Conservation (phyloP, 805 yeast species). For the Kodamaea jinghongensis region DNA sequence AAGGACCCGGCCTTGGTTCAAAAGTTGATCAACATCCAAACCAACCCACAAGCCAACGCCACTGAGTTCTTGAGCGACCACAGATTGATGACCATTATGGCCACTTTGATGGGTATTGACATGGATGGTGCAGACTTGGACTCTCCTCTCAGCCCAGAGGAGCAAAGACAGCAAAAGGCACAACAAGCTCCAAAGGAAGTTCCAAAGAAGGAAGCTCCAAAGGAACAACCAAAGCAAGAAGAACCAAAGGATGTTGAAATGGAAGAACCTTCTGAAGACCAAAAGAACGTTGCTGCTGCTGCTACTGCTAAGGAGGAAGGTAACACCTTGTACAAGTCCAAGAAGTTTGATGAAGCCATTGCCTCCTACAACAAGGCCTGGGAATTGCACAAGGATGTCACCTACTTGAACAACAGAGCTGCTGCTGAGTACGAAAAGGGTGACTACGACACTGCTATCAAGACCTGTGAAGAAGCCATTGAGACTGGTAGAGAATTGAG, state of each 20-base stretch:
- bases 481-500: constrained; percentile 87
- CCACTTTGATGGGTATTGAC: constrained; percentile 80
- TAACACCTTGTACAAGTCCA: constrained; percentile 79
- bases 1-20: constrained; percentile 81
- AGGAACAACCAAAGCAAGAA: constrained; percentile 14
- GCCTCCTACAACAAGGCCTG: constrained; percentile 83
- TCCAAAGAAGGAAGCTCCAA: constrained; percentile 13
- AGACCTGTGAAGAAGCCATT: constrained; percentile 77
- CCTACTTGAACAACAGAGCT: constrained; percentile 92
- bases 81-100: constrained; percentile 84
- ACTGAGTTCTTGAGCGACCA: constrained; percentile 74
- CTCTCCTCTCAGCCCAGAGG: constrained; percentile 13
- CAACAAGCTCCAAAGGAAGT: constrained; percentile 9
- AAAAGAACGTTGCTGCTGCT: constrained; percentile 46
- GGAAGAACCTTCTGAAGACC: constrained; percentile 30
- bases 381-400: constrained; percentile 76
- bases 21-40: constrained; percentile 58
- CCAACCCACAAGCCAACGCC: constrained; percentile 74
- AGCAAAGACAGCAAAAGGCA: constrained; percentile 7
- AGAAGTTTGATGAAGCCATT: constrained; percentile 91
- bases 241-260: constrained; percentile 29
- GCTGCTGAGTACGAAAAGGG: constrained; percentile 98
- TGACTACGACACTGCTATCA: constrained; percentile 80
- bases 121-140: constrained; percentile 42
- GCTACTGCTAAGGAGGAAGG: constrained; percentile 80